These are phyloP conservation scores for Mucor irregularis DNA, from an alignment of 371 early-diverging fungal genomes.

Conservation along the genomic window DNA sequence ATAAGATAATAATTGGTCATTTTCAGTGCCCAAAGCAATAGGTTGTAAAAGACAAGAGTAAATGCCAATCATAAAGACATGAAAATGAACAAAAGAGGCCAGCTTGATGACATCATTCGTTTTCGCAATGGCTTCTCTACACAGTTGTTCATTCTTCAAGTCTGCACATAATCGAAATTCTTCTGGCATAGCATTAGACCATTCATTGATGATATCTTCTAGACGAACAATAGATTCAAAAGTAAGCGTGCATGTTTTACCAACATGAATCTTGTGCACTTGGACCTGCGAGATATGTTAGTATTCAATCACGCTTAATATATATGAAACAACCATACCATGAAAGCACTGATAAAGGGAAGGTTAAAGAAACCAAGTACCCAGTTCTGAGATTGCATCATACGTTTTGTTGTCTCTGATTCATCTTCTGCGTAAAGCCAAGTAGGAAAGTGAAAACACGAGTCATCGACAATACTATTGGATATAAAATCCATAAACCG, in stretches of 20 bases:
- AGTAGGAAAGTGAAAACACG: background rate
- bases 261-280: conserved; percentile 11
- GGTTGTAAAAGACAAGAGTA: conserved; percentile 18
- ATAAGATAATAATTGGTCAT: background rate
- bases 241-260: conserved; percentile 12
- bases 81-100: conserved; percentile 9
- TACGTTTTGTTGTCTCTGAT: background rate
- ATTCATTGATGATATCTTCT: conserved; percentile 10
- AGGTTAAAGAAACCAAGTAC: background rate
- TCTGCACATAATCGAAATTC: conserved; percentile 9
- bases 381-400: background rate
- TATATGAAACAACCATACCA: background rate
- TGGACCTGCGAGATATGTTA: background rate
- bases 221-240: conserved; percentile 16
- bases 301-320: background rate
- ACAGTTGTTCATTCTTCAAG: background rate
- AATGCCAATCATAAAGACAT: background rate
- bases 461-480: background rate
- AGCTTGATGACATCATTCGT: background rate
- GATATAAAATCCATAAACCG: background rate
- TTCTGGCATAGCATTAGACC: background rate
- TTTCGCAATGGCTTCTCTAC: conserved; percentile 1
- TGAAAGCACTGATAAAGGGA: conserved; percentile 1
- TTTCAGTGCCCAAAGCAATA: background rate
- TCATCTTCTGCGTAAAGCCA: conserved; percentile 8